Evolutionary conservation across 805 yeast species (phyloP), one percentile per base, ranked within the genome.

Genomic region (Pichia insulana): DNA sequence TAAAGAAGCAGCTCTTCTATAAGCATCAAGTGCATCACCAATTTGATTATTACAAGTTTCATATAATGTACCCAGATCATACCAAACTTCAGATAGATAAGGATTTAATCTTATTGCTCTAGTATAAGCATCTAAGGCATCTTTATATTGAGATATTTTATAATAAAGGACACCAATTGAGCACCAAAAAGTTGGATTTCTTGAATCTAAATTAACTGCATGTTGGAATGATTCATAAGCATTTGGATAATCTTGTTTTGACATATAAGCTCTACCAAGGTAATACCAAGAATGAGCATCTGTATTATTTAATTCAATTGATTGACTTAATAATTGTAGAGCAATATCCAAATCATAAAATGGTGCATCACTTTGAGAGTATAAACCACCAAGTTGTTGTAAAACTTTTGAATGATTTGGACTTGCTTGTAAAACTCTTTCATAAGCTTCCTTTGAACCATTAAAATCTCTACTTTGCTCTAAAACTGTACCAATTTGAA

Each of bases 151-250:
- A 44, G 92, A 79, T 46, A 92, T 90, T 65, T 92, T 97, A 64
- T 90, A 92, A 66, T 92, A 92, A 45, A 92, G 71, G 13, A 92
- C 98, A 61, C 98, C 98, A 56, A 84, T 83, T 28, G 89, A 81
- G 54, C 94, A 84, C 98, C 98, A 92, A 69, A 92, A 92, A 1
- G 97, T 92, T 44, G 98, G 97, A 62, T 92, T 92, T 61, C 97
- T 76, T 31, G 95, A 83, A 63, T 92, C 97, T 49, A 96, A 76
- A 62, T 92, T 92, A 45, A 92, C 98, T 11, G 97, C 97, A 61
- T 89, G 97, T 67, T 92, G 98, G 75, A 90, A 92, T 0, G 97
- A 94, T 59, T 92, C 97, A 64, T 90, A 92, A 2, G 98, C 97
- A 39, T 92, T 88, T 46, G 92, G 83, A 67, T 88, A 92, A 62